Base-by-base conservation (phyloP, 2,329 filamentous ascomycete genomes). In the Polychaeton citri region DNA sequence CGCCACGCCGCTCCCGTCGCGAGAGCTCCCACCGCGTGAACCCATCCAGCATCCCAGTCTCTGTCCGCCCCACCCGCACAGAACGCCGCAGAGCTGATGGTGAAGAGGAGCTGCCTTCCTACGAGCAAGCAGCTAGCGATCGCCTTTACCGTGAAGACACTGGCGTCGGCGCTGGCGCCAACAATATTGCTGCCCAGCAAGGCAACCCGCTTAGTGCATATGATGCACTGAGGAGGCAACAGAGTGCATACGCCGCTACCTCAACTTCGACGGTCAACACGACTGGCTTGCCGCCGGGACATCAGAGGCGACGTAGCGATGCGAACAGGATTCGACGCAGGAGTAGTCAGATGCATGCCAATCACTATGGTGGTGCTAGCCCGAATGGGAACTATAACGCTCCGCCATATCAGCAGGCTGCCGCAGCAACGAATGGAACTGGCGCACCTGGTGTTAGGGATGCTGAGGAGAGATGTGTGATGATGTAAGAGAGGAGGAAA, bases 111-210 rank as follows among this genome's bases (percentile, higher is more conserved):
- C 76, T 74, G 1, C 77, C 77, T 4, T 68, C 69, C 0, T 81
- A 81, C 48, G 77, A 81, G 52, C 73, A 79, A 52, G 72, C 74
- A 13, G 67, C 74, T 1, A 67, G 60, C 10, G 64, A 66, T 30
- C 64, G 66, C n/a, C 65, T 65, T 2, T 79, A 77, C 43, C 42
- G 55, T 16, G 53, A 54, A 34, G 49, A 47, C 2, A 52, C 52
- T 17, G 40, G 46, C 4, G 51, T 49, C n/a, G 50, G 52, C 3
- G 38, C 44, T 3, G 33, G 30, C 12, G 18, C 3, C 10, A 13
- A 13, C 8, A 26, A 26, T 26, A 13, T 8, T 8, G 4, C 13
- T 32, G 30, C 10, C 7, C 38, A 46, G 26, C 55, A 55, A 32
- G 52, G 53, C 3, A 51, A 55, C 35, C 50, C 55, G 5, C 40